These are phyloP conservation scores for Exophiala lecanii-corni DNA, from an alignment of 2,329 filamentous ascomycete species.

Conservation along the genomic window DNA sequence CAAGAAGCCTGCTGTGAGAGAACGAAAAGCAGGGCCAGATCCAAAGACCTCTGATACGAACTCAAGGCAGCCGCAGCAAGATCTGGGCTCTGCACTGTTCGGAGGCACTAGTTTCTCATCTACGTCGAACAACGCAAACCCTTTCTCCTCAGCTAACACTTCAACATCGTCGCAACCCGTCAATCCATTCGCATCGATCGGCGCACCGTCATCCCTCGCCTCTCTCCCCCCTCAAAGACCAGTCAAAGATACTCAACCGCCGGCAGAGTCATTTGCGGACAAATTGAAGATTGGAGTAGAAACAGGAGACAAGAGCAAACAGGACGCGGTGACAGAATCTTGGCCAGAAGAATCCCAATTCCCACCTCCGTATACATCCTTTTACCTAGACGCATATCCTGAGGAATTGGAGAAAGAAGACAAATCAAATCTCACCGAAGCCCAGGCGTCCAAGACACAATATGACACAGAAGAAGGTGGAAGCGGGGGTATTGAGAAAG, in stretches of 20 bases:
- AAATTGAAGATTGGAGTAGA: slow-evolving; percentile 52
- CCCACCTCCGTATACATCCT: slow-evolving; percentile 67
- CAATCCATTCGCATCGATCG: slow-evolving; percentile 59
- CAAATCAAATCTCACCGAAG: slow-evolving; percentile 35
- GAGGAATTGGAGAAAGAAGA: slow-evolving; percentile 64
- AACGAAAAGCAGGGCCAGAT: slow-evolving; percentile 6
- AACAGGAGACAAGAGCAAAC: slow-evolving; percentile 28
- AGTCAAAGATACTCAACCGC: slow-evolving; percentile 42
- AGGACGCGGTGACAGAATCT: slow-evolving; percentile 49
- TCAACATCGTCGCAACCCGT: slow-evolving; percentile 34
- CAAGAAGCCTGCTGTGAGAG: slow-evolving; percentile 39
- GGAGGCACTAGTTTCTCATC: slow-evolving; percentile 42
- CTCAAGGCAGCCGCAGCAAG: slow-evolving; percentile 29
- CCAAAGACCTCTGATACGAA: slow-evolving; percentile 30
- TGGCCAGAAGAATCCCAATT: slow-evolving; percentile 68
- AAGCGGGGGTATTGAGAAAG: slow-evolving; percentile 50
- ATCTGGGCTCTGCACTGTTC: slow-evolving; percentile 59
- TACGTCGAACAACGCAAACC: slow-evolving; percentile 44
- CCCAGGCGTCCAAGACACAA: slow-evolving; percentile 33
- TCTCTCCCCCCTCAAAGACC: slow-evolving; percentile 41
- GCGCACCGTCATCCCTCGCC: slow-evolving; percentile 37
- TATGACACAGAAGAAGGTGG: slow-evolving; percentile 33
- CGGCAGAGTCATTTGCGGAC: slow-evolving; percentile 71
- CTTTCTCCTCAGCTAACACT: slow-evolving; percentile 41
- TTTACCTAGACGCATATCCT: slow-evolving; percentile 86